A percentile compares a stretch with the other conserved stretches of the same genome.
These are phyloP conservation scores for Cardamine chenopodiifolia DNA, from an alignment of 345 rosid genomes.

Conservation along the genomic window DNA sequence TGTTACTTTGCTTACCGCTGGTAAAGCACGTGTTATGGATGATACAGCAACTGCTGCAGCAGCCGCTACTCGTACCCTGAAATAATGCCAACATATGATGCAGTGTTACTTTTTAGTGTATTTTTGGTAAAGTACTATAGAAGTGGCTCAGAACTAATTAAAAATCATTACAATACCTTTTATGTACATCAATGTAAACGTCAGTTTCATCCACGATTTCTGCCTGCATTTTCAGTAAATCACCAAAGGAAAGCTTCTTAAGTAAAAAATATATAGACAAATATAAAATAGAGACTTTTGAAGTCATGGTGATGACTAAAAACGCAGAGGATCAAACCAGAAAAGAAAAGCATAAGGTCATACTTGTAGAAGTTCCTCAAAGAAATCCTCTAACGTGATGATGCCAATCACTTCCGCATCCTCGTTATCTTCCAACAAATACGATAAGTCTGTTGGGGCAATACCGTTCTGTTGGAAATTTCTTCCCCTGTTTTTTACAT, in stretches of 20 bases:
- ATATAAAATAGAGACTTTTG: neutral
- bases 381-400: constrained; percentile 81
- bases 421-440: constrained; percentile 58
- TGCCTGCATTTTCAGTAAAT: constrained; percentile 52
- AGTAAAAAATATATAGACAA: constrained; percentile 1
- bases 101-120: neutral
- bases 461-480: constrained; percentile 41
- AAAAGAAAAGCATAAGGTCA: constrained; percentile 6
- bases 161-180: constrained; percentile 49
- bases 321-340: neutral
- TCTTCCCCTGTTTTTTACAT: constrained; percentile 41
- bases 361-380: constrained; percentile 88
- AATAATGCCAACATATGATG: constrained; percentile 14
- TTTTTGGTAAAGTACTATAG: neutral
- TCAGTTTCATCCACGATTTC: constrained; percentile 88
- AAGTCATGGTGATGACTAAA: neutral
- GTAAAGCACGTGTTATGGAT: constrained; percentile 54
- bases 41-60: constrained; percentile 64
- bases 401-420: constrained; percentile 86
- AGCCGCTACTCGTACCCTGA: constrained; percentile 73
- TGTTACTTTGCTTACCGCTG: constrained; percentile 36
- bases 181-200: constrained; percentile 75
- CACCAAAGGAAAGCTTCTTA: constrained; percentile 20
- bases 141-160: constrained; percentile 10
- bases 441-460: constrained; percentile 39